Evolutionary conservation across 306 rosid genomes (phyloP).

Genomic region (Sphenostylis stenocarpa): DNA sequence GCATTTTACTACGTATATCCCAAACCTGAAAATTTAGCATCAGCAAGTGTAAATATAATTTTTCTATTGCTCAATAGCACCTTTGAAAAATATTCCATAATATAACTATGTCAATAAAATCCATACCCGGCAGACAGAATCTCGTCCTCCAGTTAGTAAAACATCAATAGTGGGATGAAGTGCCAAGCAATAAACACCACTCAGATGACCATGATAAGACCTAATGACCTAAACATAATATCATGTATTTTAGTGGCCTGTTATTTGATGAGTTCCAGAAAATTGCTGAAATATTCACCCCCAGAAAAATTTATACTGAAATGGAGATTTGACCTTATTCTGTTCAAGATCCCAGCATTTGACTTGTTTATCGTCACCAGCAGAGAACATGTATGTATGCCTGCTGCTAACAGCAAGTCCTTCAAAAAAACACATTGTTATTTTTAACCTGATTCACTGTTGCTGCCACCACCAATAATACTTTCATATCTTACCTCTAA

Average conservation of each 20-base stretch:
- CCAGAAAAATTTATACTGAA: conserved; percentile 9
- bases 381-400: conserved; percentile 98
- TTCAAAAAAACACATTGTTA: conserved; percentile 34
- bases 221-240: conserved; percentile 68
- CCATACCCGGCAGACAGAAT: conserved; percentile 98
- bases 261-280: conserved; percentile 14
- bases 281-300: conserved; percentile 22
- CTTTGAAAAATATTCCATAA: not conserved
- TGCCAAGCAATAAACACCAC: conserved; percentile 99
- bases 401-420: conserved; percentile 92
- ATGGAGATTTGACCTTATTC: conserved; percentile 66
- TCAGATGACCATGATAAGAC: conserved; percentile 96
- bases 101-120: conserved; percentile 30
- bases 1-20: conserved; percentile 98
- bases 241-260: conserved; percentile 13
- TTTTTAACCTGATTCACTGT: conserved; percentile 20
- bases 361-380: conserved; percentile 97
- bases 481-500: conserved; percentile 65
- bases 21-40: conserved; percentile 70
- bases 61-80: conserved; percentile 19
- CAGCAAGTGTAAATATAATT: conserved; percentile 23
- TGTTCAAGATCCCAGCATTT: conserved; percentile 99
- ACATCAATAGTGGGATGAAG: conserved; percentile 93
- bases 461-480: conserved; percentile 15
- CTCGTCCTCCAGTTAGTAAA: conserved; percentile 97